These are phyloP conservation scores for Spizellomyces sp. DNA, from an alignment of 192 early-diverging fungal species.

Conservation along the genomic window DNA sequence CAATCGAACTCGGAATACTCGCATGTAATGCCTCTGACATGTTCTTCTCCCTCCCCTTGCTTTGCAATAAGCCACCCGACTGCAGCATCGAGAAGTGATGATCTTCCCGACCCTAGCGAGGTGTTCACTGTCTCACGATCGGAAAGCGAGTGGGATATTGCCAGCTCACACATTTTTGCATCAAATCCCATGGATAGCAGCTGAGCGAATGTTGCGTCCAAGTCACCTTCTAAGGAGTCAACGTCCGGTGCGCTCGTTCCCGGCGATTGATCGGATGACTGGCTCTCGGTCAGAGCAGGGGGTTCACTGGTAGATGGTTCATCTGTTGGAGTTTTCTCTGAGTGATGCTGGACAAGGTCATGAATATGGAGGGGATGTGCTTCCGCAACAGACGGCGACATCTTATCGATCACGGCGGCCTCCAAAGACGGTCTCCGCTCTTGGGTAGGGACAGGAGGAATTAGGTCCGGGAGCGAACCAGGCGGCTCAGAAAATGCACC, in stretches of 20 bases:
- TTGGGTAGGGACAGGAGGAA: slow-evolving; percentile 9
- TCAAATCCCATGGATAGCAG: slow-evolving; percentile 40
- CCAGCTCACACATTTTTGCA: slow-evolving; percentile 23
- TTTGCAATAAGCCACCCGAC: slow-evolving; percentile 27
- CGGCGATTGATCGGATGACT: not conserved
- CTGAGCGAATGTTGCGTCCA: slow-evolving; percentile 29
- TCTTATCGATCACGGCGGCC: slow-evolving; percentile 16
- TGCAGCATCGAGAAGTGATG: slow-evolving; percentile 19
- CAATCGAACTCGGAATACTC: not conserved
- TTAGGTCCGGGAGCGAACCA: not conserved
- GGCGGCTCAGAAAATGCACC: not conserved
- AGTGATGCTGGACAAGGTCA: slow-evolving; percentile 1
- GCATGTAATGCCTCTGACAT: slow-evolving; percentile 27
- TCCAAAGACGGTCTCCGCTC: slow-evolving; percentile 8
- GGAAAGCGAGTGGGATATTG: slow-evolving; percentile 20
- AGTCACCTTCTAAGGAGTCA: slow-evolving; percentile 18
- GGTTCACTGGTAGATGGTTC: not conserved
- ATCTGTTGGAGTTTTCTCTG: not conserved
- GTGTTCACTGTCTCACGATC: slow-evolving; percentile 1
- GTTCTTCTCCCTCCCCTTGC: slow-evolving; percentile 14
- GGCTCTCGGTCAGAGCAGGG: not conserved
- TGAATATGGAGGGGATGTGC: not conserved
- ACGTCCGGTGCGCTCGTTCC: not conserved
- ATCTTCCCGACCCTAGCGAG: too few relatives aligned
- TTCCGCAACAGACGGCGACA: slow-evolving; percentile 11